Base-by-base conservation (phyloP, 306 rosid genomes). In the Cicer bijugum region DNA sequence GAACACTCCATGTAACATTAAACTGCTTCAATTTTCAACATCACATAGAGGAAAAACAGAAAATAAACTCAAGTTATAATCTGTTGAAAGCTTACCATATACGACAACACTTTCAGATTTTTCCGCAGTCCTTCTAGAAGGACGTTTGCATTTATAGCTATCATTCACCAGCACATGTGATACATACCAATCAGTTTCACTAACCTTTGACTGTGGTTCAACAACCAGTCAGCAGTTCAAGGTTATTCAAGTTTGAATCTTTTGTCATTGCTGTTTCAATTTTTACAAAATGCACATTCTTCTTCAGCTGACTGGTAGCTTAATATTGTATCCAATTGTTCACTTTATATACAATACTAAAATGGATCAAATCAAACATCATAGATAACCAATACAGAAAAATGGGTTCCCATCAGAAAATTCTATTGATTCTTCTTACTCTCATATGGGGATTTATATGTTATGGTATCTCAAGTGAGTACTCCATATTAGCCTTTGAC, bases 271-370 rank as follows among this genome's bases (percentile, higher is more conserved):
- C 12, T 15, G 58, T 52, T 52, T 16, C 58, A 1, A 52, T 52
- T 4, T 23, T 23, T 23, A 23, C 44, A 50, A 71, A 37, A 9
- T 45, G 58, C 19, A 38, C n/a, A 69, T 33, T 75, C 6, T 46
- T 53, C 20, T 12, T 72, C 15, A 10, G 72, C 75, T 84, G 96
- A 90, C 90, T 77, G 89, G 85, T 82, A 83, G 96, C 82, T 65
- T 66, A 74, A 62, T n/a, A 43, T 5, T 52, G 12, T 7, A 33
- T 76, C 45, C 15, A 57, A 15, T 42, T 52, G 1, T 67, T 48
- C 66, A 16, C 77, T 67, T 67, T 88, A 85, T 82, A 88, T 80
- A 75, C 69, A 19, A 35, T 10, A 28, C 45, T 33, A 37, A 39
- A 44, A 9, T 47, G 40, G 47, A 9, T 67, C 48, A 68, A 77